Evolutionary conservation across 148 eudicot species (phyloP).

Genomic region (Salicornia ramosissima): DNA sequence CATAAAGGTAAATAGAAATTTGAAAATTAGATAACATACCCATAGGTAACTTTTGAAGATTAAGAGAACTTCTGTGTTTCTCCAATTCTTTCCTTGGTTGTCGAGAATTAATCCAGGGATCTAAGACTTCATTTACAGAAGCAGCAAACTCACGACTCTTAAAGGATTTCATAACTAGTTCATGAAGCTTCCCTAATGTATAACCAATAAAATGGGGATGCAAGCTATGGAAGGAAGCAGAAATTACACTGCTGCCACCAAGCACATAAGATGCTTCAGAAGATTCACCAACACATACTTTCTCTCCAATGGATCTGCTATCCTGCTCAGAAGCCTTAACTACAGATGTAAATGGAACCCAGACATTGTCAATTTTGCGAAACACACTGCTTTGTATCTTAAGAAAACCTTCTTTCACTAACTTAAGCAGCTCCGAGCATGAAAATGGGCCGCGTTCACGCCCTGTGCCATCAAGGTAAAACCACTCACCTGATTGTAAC

Average conservation of each 20-base stretch:
- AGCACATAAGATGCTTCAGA: constrained; percentile 32
- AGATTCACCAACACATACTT: constrained; percentile 30
- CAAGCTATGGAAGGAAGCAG: constrained; percentile 55
- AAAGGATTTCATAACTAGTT: constrained; percentile 84
- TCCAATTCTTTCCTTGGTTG: constrained; percentile 91
- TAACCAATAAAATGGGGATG: constrained; percentile 93
- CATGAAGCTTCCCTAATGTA: constrained; percentile 95
- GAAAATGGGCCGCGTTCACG: constrained; percentile 84
- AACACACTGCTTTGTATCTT: constrained; percentile 66
- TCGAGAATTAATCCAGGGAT: constrained; percentile 86
- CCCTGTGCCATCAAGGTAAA: constrained; percentile 88
- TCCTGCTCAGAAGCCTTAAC: constrained; percentile 29
- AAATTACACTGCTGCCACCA: constrained; percentile 21
- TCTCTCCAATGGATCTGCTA: constrained; percentile 31
- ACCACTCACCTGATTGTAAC: constrained; percentile 89
- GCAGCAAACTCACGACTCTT: constrained; percentile 96
- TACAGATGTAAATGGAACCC: constrained; percentile 70
- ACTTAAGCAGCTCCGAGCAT: constrained; percentile 45
- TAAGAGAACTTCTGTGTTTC: constrained; percentile 36
- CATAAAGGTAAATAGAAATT: neutral
- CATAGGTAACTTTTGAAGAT: constrained; percentile 38
- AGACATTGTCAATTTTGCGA: constrained; percentile 73
- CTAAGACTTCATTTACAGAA: constrained; percentile 86
- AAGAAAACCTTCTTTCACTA: constrained; percentile 65
- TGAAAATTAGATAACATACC: constrained; percentile 14